These are phyloP conservation scores for Phytophthora hybrid DNA, from an alignment of 352 stramenopile species.

Conservation along the genomic window DNA sequence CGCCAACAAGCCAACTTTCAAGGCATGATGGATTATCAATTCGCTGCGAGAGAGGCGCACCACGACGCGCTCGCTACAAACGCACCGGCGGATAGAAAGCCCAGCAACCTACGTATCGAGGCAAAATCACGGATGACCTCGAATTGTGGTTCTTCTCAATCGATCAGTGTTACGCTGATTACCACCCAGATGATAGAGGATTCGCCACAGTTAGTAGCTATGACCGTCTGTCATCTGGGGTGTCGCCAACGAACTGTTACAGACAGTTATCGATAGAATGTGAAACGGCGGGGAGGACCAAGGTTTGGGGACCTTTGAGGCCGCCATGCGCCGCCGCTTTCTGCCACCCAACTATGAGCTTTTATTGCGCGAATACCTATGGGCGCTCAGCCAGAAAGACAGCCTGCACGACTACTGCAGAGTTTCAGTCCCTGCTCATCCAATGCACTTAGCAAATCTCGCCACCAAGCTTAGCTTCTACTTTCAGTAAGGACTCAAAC, in stretches of 20 bases:
- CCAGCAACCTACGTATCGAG: background rate
- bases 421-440: constrained; percentile 8
- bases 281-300: constrained; percentile 3
- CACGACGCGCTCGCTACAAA: background rate
- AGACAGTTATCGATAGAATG: constrained; percentile 5
- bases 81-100: background rate
- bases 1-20: constrained; percentile 7
- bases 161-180: background rate
- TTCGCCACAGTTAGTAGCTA: constrained; percentile 5
- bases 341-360: constrained; percentile 7
- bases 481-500: background rate
- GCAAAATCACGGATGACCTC: background rate
- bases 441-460: constrained; percentile 13
- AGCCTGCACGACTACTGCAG: constrained; percentile 12
- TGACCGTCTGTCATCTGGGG: constrained; percentile 6
- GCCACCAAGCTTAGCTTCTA: background rate
- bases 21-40: constrained; percentile 9
- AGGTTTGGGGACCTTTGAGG: background rate
- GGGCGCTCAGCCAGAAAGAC: background rate
- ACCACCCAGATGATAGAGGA: constrained; percentile 4
- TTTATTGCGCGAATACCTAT: background rate
- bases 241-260: constrained; percentile 9
- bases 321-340: background rate
- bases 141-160: constrained; percentile 11
- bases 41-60: background rate